Base-by-base conservation (phyloP, 1,284 basidiomycete genomes). In the Paramarasmius palmivorus region DNA sequence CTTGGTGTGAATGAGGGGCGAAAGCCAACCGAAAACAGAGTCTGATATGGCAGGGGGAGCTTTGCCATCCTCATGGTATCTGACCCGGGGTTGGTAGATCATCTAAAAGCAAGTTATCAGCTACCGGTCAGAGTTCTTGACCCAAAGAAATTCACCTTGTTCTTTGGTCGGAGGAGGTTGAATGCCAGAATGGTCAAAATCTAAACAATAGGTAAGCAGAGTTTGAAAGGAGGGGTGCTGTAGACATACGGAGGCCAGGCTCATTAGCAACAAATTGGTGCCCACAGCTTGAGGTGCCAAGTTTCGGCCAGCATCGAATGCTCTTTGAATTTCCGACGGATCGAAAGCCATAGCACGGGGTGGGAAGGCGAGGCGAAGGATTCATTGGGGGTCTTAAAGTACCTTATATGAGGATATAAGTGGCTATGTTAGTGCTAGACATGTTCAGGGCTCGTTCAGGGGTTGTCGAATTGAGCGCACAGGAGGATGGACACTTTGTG, bases 11-110 rank as follows among this genome's bases (percentile, higher is more conserved):
- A 94, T 65, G 20, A 98, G 81, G 2, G 96, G 95, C 17, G 87
- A 86, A 1, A 98, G 74, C 96, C 95, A 96, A 52, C 91, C 90
- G 46, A 92, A 83, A 53, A 94, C 72, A 2, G 90, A 87, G 67
- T 91, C 86, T 53, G 88, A 88, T 66, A 95, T 89, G 38, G 82
- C 79, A 9, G 92, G 93, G 10, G 91, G 92, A 29, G 80, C 76
- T 68, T 93, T 93, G 69, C 86, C 75, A 52, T 88, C 92, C 56
- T 85, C 81, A 62, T 93, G 90, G 66, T 95, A 95, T 68, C 95
- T 95, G 72, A 79, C 75, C 73, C 93, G 91, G 59, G 92, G 85
- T 71, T 93, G 90, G 69, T 98, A 98, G 52, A 79, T 74, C 50
- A 77, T 69, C 76, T 78, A 44, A 37, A 53, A 15, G 38, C 50